Evolutionary conservation across 176 grass and related monocot species (phyloP).

Genomic region (Hyparrhenia diplandra): DNA sequence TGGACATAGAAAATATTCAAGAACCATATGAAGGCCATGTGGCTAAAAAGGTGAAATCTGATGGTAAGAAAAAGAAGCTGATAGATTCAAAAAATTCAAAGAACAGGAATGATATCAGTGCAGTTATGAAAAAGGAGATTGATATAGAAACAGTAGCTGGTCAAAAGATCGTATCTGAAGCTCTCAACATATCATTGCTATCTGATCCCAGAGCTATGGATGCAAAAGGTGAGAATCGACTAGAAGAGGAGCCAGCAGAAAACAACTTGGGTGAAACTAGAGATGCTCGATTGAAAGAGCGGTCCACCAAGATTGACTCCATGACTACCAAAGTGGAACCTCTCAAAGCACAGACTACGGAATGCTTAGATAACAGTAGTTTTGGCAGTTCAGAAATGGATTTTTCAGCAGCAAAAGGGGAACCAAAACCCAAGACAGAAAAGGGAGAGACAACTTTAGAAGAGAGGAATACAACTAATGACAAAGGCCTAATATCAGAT

Average conservation of each 20-base stretch:
- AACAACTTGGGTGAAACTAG: conserved; percentile 38
- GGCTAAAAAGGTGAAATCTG: conserved; percentile 53
- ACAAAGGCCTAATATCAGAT: conserved; percentile 38
- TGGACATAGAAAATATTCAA: conserved; percentile 32
- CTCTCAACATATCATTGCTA: conserved; percentile 37
- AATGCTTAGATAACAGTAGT: conserved; percentile 47
- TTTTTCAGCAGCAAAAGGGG: conserved; percentile 30
- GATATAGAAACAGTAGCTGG: conserved; percentile 42
- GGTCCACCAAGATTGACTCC: conserved; percentile 23
- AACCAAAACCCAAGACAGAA: conserved; percentile 54
- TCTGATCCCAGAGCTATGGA: conserved; percentile 38
- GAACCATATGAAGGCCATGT: conserved; percentile 39
- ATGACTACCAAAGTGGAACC: conserved; percentile 34
- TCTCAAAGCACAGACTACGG: conserved; percentile 28
- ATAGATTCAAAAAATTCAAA: conserved; percentile 45
- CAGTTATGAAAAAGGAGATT: conserved; percentile 46
- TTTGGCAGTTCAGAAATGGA: conserved; percentile 48
- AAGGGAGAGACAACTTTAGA: conserved; percentile 41
- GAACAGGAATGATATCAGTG: conserved; percentile 31
- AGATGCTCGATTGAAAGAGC: conserved; percentile 35
- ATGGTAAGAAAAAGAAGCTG: conserved; percentile 46
- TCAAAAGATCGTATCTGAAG: conserved; percentile 44
- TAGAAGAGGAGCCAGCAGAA: conserved; percentile 41
- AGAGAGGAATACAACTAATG: conserved; percentile 43
- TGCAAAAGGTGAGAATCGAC: conserved; percentile 29